These are phyloP conservation scores for Salvia sclarea DNA, from an alignment of 305 asterid genomes.

Conservation along the genomic window DNA sequence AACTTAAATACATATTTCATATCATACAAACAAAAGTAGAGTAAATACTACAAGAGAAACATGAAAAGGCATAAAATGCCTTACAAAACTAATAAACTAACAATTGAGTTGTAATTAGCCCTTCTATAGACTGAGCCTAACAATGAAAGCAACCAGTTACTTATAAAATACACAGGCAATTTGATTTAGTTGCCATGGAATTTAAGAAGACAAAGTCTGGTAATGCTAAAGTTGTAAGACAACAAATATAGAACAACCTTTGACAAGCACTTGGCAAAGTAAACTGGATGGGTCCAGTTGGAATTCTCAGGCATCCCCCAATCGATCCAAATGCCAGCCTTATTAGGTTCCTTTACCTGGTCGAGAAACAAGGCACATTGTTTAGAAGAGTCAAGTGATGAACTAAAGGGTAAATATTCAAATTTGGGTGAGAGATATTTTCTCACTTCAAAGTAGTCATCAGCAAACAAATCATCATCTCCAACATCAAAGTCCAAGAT, in stretches of 20 bases:
- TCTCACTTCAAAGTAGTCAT: constrained; percentile 62
- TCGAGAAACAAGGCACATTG: constrained; percentile 20
- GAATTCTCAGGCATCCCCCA: constrained; percentile 67
- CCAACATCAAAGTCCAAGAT: constrained; percentile 43
- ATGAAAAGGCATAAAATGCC: background rate
- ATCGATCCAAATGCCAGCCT: constrained; percentile 40
- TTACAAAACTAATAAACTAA: background rate
- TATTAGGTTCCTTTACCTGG: constrained; percentile 57
- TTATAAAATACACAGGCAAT: background rate
- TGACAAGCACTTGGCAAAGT: constrained; percentile 77
- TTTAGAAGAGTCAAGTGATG: background rate
- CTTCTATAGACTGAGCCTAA: background rate
- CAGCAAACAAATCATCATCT: constrained; percentile 49
- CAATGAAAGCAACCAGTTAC: background rate
- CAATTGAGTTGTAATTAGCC: background rate
- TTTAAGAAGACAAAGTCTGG: constrained; percentile 14
- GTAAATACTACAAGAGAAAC: background rate
- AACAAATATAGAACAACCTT: constrained; percentile 49
- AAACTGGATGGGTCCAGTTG: constrained; percentile 63
- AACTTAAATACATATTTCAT: too few relatives aligned
- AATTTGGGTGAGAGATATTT: constrained; percentile 20
- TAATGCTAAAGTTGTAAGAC: constrained; percentile 24
- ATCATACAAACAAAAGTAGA: too few relatives aligned
- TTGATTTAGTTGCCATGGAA: background rate
- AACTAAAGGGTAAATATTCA: constrained; percentile 1